These are phyloP conservation scores for Rosa rugosa DNA, from an alignment of 306 rosid species.

Conservation along the genomic window DNA sequence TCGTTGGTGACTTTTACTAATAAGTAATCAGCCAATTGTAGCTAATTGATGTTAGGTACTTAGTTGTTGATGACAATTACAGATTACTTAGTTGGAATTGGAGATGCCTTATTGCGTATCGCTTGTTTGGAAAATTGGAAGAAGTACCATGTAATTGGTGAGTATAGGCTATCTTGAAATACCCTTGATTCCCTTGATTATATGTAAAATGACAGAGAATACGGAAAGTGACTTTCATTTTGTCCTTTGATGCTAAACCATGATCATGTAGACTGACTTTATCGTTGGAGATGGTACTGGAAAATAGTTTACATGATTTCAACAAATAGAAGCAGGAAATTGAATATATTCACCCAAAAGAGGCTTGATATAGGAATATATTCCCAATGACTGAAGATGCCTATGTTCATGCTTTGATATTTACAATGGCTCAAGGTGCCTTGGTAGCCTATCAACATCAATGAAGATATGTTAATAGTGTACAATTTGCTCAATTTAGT, in stretches of 20 bases:
- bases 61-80: neutral
- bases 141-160: neutral
- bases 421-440: neutral
- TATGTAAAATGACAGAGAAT: neutral
- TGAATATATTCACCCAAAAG: constrained; percentile 3
- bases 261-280: neutral
- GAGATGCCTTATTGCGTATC: neutral
- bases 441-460: neutral
- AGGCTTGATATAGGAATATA: neutral
- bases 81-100: neutral
- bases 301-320: neutral
- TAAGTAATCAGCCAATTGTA: neutral
- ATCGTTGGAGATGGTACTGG: neutral
- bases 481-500: neutral
- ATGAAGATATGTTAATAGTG: neutral
- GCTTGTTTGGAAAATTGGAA: neutral
- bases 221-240: neutral
- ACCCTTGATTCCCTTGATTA: neutral
- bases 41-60: neutral
- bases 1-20: neutral
- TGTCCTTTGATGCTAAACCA: neutral
- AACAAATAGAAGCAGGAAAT: neutral
- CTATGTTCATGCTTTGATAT: neutral
- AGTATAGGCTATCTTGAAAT: neutral
- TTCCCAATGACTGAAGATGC: neutral